Percentiles rank a stretch among this genome's conserved stretches.
Evolutionary conservation across 148 eudicot species (phyloP).

Genomic region (Chenopodium album): DNA sequence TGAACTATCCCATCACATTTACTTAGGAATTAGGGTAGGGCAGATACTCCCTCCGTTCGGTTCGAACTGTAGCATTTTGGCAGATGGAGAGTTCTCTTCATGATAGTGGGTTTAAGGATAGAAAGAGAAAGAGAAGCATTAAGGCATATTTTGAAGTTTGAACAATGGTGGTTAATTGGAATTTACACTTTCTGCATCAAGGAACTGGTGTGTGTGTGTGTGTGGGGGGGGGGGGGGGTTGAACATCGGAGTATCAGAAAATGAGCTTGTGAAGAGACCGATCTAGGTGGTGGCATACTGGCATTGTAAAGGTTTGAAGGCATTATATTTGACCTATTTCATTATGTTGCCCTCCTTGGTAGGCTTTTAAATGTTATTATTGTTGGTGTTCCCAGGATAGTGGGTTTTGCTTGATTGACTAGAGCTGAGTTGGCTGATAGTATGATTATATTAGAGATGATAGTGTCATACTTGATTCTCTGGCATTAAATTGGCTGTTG

Average conservation of each 20-base stretch:
- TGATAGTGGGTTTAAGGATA: no score
- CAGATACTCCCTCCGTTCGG: no score
- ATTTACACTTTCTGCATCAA: background rate
- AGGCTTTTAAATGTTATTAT: background rate
- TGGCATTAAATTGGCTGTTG: background rate
- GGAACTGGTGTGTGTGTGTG: background rate
- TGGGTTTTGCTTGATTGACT: background rate
- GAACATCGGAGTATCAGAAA: no score
- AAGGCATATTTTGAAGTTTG: background rate
- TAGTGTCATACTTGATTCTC: background rate
- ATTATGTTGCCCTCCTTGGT: background rate
- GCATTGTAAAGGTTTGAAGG: background rate
- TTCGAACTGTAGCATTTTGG: no score
- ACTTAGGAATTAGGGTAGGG: background rate
- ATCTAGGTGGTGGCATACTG: background rate
- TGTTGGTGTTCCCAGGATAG: background rate
- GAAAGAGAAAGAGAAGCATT: no score
- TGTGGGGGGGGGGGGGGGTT: no score
- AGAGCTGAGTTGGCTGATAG: background rate
- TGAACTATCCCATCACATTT: background rate
- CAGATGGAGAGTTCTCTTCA: no score
- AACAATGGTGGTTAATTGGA: background rate
- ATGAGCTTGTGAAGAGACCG: background rate
- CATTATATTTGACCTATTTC: background rate
- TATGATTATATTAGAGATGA: background rate